These are phyloP conservation scores for Gomphus bonarii DNA, from an alignment of 1,284 basidiomycete genomes.

Conservation along the genomic window DNA sequence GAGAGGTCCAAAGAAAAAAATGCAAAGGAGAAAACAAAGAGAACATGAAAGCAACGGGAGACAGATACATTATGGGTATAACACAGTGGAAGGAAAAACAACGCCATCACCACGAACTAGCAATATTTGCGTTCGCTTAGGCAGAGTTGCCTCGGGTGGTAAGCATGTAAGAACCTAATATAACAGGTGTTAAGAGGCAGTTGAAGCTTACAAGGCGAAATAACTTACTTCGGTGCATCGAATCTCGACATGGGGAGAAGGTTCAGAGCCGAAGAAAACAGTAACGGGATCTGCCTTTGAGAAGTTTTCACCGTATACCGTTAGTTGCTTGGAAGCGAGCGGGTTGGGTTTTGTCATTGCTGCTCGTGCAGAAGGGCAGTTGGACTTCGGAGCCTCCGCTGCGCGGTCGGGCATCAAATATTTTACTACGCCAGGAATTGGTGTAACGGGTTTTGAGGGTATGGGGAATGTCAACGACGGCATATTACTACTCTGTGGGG, in stretches of 20 bases:
- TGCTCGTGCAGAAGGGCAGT: constrained; percentile 51
- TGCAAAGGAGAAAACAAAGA: constrained; percentile 10
- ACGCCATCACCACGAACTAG: constrained; percentile 85
- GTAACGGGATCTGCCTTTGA: constrained; percentile 65
- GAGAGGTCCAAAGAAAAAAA: neutral
- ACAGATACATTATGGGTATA: constrained; percentile 44
- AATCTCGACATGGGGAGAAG: constrained; percentile 79
- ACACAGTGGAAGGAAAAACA: constrained; percentile 80
- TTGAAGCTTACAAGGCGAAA: neutral
- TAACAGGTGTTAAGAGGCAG: neutral
- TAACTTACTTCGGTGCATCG: constrained; percentile 70
- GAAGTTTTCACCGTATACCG: constrained; percentile 87
- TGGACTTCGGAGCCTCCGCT: constrained; percentile 59
- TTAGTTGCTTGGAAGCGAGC: constrained; percentile 66
- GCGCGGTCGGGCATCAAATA: constrained; percentile 79
- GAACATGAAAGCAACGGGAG: constrained; percentile 13
- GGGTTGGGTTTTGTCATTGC: constrained; percentile 63
- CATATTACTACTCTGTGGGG: constrained; percentile 36
- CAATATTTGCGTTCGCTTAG: constrained; percentile 69
- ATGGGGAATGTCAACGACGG: constrained; percentile 56
- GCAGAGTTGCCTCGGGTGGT: constrained; percentile 52
- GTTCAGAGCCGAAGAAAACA: constrained; percentile 85
- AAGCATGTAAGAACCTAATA: constrained; percentile 44
- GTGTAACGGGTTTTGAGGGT: constrained; percentile 75
- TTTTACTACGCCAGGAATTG: constrained; percentile 77